Base-by-base conservation (phyloP, 108 stramenopile species). In the Poteriospumella lacustris region DNA sequence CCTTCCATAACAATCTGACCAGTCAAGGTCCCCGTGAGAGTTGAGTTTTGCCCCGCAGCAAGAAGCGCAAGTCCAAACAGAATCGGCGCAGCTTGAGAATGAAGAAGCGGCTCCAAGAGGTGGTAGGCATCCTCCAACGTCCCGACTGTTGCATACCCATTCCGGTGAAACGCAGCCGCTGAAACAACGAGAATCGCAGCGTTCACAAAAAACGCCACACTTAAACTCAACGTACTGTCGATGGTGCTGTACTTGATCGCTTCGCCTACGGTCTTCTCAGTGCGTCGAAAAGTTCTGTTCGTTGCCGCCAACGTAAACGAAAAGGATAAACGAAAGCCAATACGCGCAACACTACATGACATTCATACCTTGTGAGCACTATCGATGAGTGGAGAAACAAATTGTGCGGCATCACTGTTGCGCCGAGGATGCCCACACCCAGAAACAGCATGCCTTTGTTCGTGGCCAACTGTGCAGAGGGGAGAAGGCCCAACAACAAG, bases 1-100 rank as follows among this genome's bases (percentile, higher is more conserved):
- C 78, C 78, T 59, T 78, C 78, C 78, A 78, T 78, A 9, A 78
- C 78, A 26, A 78, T 78, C 38, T 78, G 78, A 19, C 78, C 78
- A 2, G 78, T 59, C 60, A 78, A 12, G 12, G 67, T 68, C 24
- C 78, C 78, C 3, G 78, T 78, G 12, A 78, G 26, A 1, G 78
- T 78, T 3, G 59, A 64, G 67, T 78, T 78, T 47, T 78, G 78
- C 19, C 78, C 78, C 31, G 78, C 33, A 3, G 78, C 78, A 1
- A 78, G 64, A 24, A 78, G 67, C 24, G 78, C 78, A 38, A 78
- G 47, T 9, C 64, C 78, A 44, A 78, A 78, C 28, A 78, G 67
- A 43, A 78, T 70, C 2, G 78, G 58, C 33, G 78, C 60, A 9
- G 43, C 39, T 42, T 68, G 31, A n/a, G 26, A 34, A 43, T 59